A percentile compares a stretch with the other conserved stretches of the same genome.
Conservation (phyloP, 176 grass and related monocot species). For the Echinochloa phyllopogon region DNA sequence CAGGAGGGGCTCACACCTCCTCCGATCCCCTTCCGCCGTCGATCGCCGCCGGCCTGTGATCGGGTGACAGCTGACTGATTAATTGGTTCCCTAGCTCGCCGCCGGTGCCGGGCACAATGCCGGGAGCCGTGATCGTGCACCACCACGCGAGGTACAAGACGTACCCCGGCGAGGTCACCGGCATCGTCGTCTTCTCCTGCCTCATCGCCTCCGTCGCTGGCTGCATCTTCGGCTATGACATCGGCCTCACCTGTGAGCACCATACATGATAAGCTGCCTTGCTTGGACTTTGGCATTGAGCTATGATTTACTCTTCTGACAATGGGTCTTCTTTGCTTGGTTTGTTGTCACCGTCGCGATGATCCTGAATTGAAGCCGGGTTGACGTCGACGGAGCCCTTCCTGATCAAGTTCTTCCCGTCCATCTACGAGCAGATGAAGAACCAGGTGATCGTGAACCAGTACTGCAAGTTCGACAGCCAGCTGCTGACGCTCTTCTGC, state of each 20-base stretch:
- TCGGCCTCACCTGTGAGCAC: slow-evolving; percentile 45
- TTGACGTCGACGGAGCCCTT: slow-evolving; percentile 56
- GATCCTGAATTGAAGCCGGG: slow-evolving; percentile 39
- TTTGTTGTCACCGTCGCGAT: not conserved
- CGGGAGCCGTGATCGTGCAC: slow-evolving; percentile 59
- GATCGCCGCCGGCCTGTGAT: not conserved
- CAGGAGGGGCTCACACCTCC: slow-evolving; percentile 28
- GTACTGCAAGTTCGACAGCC: slow-evolving; percentile 97
- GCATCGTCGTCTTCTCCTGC: slow-evolving; percentile 54
- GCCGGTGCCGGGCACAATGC: slow-evolving; percentile 42
- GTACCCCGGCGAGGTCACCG: slow-evolving; percentile 60
- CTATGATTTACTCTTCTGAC: slow-evolving; percentile 15
- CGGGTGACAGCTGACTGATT: not conserved
- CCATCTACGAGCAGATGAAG: slow-evolving; percentile 49
- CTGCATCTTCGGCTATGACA: slow-evolving; percentile 68
- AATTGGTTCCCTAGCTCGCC: not conserved
- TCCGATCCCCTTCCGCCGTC: not conserved
- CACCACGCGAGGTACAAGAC: slow-evolving; percentile 59
- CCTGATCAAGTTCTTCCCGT: slow-evolving; percentile 58
- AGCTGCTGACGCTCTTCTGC: slow-evolving; percentile 66
- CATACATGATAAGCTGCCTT: not conserved
- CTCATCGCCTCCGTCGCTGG: slow-evolving; percentile 58
- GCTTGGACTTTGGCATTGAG: no score
- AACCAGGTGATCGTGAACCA: slow-evolving; percentile 56
- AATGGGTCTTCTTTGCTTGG: not conserved